Percentiles rank a stretch among this genome's conserved stretches.
These are phyloP conservation scores for Diaporthe citriasiana DNA, from an alignment of 2,329 filamentous ascomycete species.

Conservation along the genomic window DNA sequence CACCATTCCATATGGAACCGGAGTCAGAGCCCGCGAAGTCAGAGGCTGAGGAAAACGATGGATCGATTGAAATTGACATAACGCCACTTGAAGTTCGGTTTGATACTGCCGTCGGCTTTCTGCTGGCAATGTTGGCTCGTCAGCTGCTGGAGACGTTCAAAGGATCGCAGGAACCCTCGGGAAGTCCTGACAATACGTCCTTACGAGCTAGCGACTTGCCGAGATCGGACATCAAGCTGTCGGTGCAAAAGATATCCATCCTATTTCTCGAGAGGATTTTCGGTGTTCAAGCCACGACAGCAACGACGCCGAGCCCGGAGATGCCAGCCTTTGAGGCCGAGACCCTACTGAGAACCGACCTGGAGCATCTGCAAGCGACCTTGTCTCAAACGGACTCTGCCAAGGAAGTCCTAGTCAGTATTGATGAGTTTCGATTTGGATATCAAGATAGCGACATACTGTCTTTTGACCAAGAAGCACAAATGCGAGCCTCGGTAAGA, in stretches of 20 bases:
- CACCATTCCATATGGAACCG: conserved; percentile 37
- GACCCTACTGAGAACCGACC: conserved; percentile 64
- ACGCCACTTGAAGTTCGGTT: conserved; percentile 67
- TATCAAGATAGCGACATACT: conserved; percentile 74
- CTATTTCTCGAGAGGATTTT: conserved; percentile 69
- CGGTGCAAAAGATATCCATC: conserved; percentile 64
- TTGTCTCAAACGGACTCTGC: conserved; percentile 48
- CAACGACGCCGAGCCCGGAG: conserved; percentile 53
- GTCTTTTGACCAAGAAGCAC: conserved; percentile 70
- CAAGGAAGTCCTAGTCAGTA: conserved; percentile 57
- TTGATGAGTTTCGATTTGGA: conserved; percentile 73
- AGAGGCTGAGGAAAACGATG: conserved; percentile 47
- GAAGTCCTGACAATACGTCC: conserved; percentile 40
- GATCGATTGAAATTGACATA: conserved; percentile 64
- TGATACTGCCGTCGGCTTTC: conserved; percentile 69
- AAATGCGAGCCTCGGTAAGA: conserved; percentile 71
- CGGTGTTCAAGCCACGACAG: conserved; percentile 63
- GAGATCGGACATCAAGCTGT: conserved; percentile 59
- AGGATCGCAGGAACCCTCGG: neutral
- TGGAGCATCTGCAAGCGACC: conserved; percentile 60
- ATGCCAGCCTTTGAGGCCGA: conserved; percentile 61
- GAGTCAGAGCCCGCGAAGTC: conserved; percentile 39
- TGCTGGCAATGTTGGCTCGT: conserved; percentile 65
- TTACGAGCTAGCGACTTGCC: conserved; percentile 43
- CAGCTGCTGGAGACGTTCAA: conserved; percentile 64